Evolutionary conservation across 163 green algal genomes (phyloP).

Genomic region (Prototheca wickerhamii): DNA sequence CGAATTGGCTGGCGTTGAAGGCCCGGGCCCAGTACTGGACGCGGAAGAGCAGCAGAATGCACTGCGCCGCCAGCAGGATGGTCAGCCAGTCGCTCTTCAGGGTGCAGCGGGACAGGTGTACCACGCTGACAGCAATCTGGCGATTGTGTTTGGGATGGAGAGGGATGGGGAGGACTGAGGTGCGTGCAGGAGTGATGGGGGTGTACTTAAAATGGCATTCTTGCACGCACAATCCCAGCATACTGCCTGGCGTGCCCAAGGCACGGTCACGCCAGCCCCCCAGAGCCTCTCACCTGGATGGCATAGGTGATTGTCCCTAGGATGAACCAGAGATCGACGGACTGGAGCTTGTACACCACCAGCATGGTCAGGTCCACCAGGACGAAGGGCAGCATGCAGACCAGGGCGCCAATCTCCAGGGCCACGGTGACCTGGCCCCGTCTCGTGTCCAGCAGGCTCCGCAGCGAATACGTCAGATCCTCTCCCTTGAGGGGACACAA

Average conservation of each 20-base stretch:
- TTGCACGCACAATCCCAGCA: too few species aligned
- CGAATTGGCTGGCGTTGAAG: slow-evolving; percentile 35
- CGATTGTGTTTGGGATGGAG: neutral
- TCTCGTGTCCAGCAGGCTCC: slow-evolving; percentile 23
- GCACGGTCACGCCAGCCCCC: too few species aligned
- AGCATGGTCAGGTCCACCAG: slow-evolving; percentile 43
- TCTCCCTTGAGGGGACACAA: slow-evolving; percentile 46
- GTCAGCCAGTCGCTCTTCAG: slow-evolving; percentile 32
- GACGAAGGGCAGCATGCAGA: slow-evolving; percentile 60
- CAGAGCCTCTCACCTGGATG: slow-evolving; percentile 27
- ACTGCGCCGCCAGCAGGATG: slow-evolving; percentile 35
- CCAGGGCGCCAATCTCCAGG: slow-evolving; percentile 28
- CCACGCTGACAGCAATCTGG: slow-evolving; percentile 20
- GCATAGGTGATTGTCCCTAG: slow-evolving; percentile 54
- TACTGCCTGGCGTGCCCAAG: too few species aligned
- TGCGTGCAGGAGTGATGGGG: too few species aligned
- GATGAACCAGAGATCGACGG: slow-evolving; percentile 57
- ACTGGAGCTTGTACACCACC: slow-evolving; percentile 44
- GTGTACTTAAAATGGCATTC: too few species aligned
- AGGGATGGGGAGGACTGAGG: neutral
- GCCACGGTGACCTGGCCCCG: slow-evolving; percentile 26
- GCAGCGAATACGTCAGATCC: slow-evolving; percentile 48
- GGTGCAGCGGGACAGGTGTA: slow-evolving; percentile 33
- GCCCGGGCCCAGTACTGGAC: slow-evolving; percentile 40
- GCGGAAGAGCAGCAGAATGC: slow-evolving; percentile 31